Conservation (phyloP, 2,329 filamentous ascomycete genomes). For the Leptographium lundbergii region DNA sequence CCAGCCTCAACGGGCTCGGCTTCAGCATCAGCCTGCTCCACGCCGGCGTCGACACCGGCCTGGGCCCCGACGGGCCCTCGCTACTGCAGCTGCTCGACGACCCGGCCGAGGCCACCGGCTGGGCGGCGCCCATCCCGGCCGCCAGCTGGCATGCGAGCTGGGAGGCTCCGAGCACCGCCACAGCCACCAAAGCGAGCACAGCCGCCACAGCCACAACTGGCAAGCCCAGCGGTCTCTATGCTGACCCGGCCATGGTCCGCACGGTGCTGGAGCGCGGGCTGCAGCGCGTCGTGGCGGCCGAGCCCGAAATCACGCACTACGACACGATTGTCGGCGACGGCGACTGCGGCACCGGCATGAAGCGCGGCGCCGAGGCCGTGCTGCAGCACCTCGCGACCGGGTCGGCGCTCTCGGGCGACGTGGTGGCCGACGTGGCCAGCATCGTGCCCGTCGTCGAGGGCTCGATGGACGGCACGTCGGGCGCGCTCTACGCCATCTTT, state of each 20-base stretch:
- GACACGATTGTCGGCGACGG: conserved; percentile 83
- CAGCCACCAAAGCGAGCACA: conserved; percentile 30
- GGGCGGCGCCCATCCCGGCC: conserved; percentile 50
- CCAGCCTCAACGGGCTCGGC: conserved; percentile 61
- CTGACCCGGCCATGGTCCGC: conserved; percentile 38
- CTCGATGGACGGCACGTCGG: conserved; percentile 50
- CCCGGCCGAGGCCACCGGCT: conserved; percentile 56
- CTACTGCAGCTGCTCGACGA: conserved; percentile 61
- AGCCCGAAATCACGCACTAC: conserved; percentile 59
- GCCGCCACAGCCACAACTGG: conserved; percentile 31
- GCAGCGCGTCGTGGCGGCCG: conserved; percentile 48
- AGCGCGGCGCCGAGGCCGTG: conserved; percentile 68
- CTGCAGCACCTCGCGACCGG: conserved; percentile 33
- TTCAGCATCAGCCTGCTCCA: conserved; percentile 64
- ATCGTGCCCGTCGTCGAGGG: conserved; percentile 43
- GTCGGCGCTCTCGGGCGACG: conserved; percentile 35
- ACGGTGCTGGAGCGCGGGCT: conserved; percentile 44
- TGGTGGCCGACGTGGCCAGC: conserved; percentile 36
- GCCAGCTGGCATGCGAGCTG: conserved; percentile 51
- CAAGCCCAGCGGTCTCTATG: conserved; percentile 40
- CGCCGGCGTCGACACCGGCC: conserved; percentile 40
- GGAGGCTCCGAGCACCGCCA: conserved; percentile 45
- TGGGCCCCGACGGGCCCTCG: conserved; percentile 42
- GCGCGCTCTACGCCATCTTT: conserved; percentile 65
- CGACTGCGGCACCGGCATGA: conserved; percentile 77